These are phyloP conservation scores for Talaromyces sp. DNA, from an alignment of 2,329 filamentous ascomycete species.

Conservation along the genomic window DNA sequence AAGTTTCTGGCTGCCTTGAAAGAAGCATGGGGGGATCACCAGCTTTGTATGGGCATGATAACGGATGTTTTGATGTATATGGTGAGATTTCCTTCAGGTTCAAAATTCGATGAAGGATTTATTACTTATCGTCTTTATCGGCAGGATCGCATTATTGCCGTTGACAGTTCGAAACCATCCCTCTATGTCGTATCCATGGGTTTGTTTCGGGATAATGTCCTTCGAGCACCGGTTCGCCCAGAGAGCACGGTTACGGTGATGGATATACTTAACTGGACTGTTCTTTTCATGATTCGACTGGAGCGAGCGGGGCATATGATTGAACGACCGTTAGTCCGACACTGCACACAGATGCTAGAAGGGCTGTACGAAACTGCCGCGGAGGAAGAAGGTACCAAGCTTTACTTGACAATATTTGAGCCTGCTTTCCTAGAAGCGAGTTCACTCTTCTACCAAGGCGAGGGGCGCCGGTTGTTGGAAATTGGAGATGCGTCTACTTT, in stretches of 20 bases:
- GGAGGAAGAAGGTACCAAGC: conserved; percentile 75
- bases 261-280: conserved; percentile 75
- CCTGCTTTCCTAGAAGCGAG: conserved; percentile 73
- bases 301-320: conserved; percentile 89
- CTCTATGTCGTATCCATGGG: conserved; percentile 86
- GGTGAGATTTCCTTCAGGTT: conserved; percentile 45
- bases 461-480: conserved; percentile 73
- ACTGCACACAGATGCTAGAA: conserved; percentile 87
- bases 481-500: conserved; percentile 81
- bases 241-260: conserved; percentile 59
- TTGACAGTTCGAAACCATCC: conserved; percentile 71
- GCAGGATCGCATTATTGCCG: conserved; percentile 77
- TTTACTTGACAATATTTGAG: conserved; percentile 86
- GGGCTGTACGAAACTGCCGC: conserved; percentile 79
- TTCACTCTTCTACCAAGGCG: conserved; percentile 70
- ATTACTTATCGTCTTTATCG: not conserved
- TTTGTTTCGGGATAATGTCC: conserved; percentile 82
- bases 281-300: conserved; percentile 90
- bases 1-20: conserved; percentile 77
- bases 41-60: conserved; percentile 92
- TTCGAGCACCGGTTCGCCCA: conserved; percentile 61
- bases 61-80: conserved; percentile 98
- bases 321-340: conserved; percentile 77
- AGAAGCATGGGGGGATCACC: conserved; percentile 83
- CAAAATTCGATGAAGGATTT: too few relatives aligned